Percentiles rank a stretch among this genome's conserved stretches.
Conservation (phyloP, 1,284 basidiomycete genomes). For the Rhodotorula sp. region DNA sequence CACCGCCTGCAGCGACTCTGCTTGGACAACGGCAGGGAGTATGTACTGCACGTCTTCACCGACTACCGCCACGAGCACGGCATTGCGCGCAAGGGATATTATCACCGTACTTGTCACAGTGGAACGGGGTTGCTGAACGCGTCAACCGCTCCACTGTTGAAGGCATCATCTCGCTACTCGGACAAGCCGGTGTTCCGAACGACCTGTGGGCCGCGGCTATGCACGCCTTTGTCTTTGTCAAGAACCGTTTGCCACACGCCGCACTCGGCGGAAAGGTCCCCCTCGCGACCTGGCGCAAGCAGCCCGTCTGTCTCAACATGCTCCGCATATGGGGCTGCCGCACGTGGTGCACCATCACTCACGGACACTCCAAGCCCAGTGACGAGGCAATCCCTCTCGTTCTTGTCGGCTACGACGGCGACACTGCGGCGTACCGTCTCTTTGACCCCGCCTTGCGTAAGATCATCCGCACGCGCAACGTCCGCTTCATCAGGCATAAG, state of each 20-base stretch:
- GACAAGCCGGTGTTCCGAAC: conserved; percentile 47
- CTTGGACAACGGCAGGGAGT: conserved; percentile 52
- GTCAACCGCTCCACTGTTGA: conserved; percentile 48
- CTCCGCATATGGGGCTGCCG: conserved; percentile 51
- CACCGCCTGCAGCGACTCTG: conserved; percentile 49
- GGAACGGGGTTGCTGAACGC: conserved; percentile 50
- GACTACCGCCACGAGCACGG: conserved; percentile 47
- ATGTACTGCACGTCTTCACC: conserved; percentile 43
- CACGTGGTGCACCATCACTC: conserved; percentile 51
- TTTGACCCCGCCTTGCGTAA: no score
- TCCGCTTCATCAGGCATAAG: no score
- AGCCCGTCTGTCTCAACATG: conserved; percentile 49
- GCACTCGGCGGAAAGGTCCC: conserved; percentile 46
- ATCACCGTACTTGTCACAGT: conserved; percentile 51
- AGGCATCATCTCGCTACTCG: conserved; percentile 45
- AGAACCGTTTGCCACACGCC: conserved; percentile 49
- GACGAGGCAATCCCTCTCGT: no score
- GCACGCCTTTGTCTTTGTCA: conserved; percentile 49
- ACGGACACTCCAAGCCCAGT: background rate
- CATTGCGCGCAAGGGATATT: conserved; percentile 49
- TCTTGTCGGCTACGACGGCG: no score
- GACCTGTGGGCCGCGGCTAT: no score
- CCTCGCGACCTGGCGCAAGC: conserved; percentile 44
- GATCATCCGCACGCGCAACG: no score
- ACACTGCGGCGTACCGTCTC: no score